Conservation (phyloP, 495 filamentous ascomycete genomes). For the Annulohypoxylon bovei region DNA sequence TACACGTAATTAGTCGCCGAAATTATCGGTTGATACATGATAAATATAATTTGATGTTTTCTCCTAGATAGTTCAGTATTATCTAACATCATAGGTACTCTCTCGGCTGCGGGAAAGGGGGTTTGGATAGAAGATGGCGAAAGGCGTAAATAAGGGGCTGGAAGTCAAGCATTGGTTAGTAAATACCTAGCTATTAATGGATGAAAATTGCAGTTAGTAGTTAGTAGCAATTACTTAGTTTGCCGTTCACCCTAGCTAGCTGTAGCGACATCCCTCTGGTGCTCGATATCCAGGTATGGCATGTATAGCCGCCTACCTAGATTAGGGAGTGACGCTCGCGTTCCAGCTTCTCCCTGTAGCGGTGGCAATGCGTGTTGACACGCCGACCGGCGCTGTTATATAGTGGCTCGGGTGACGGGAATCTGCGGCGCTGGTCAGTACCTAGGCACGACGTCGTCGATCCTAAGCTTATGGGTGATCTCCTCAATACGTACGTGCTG, state of each 20-base stretch:
- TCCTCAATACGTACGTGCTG: not conserved
- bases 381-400: not conserved
- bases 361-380: not conserved
- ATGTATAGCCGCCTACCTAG: not conserved
- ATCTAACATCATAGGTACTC: too few relatives aligned
- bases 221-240: not conserved
- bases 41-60: too few relatives aligned
- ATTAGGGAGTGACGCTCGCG: not conserved
- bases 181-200: not conserved
- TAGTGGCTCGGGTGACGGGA: not conserved
- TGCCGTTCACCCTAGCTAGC: slow-evolving; percentile 79
- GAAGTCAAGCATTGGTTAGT: not conserved
- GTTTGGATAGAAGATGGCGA: too few relatives aligned
- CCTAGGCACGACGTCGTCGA: not conserved
- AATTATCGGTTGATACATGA: too few relatives aligned
- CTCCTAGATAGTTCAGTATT: too few relatives aligned
- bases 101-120: too few relatives aligned
- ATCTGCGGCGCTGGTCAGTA: not conserved
- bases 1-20: too few relatives aligned
- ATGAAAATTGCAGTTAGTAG: not conserved
- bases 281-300: not conserved
- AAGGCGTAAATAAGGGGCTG: too few relatives aligned
- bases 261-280: not conserved
- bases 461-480: not conserved
- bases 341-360: not conserved